These are phyloP conservation scores for Pythium pyrilobum DNA, from an alignment of 352 stramenopile species.

Conservation along the genomic window DNA sequence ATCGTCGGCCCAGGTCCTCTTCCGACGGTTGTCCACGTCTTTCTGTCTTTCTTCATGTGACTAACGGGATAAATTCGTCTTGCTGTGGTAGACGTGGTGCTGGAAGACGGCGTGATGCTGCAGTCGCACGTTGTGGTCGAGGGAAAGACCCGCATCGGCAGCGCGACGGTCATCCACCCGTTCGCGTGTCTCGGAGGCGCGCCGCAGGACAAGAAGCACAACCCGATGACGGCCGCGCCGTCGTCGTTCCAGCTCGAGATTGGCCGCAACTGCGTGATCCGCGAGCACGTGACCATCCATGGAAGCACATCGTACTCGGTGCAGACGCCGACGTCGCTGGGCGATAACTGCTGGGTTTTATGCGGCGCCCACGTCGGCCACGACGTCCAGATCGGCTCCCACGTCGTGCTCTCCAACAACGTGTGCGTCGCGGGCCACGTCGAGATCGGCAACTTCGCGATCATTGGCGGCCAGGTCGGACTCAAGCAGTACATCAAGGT, in stretches of 20 bases:
- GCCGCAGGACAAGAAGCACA: constrained; percentile 82
- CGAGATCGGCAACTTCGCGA: constrained; percentile 61
- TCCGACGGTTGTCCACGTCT: neutral
- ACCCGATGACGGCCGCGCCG: neutral
- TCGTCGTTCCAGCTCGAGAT: constrained; percentile 36
- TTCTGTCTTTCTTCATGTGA: neutral
- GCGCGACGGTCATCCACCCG: constrained; percentile 51
- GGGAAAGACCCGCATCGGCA: constrained; percentile 50
- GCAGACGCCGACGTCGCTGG: constrained; percentile 42
- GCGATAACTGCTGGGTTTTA: constrained; percentile 77
- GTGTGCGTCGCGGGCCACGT: constrained; percentile 80
- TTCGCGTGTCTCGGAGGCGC: constrained; percentile 73
- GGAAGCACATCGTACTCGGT: constrained; percentile 64
- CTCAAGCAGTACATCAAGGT: constrained; percentile 76
- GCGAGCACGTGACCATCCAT: constrained; percentile 81
- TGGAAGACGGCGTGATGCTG: constrained; percentile 58
- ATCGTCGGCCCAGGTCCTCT: constrained; percentile 54
- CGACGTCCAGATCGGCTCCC: constrained; percentile 52
- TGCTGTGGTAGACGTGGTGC: constrained; percentile 44
- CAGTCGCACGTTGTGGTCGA: constrained; percentile 76
- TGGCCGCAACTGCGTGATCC: constrained; percentile 69
- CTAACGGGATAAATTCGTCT: constrained; percentile 4
- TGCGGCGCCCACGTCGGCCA: constrained; percentile 73
- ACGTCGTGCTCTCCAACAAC: constrained; percentile 80
- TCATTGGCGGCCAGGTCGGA: constrained; percentile 72